A percentile compares a stretch with the other conserved stretches of the same genome.
These are phyloP conservation scores for Cyberlindnera mrakii DNA, from an alignment of 805 yeast genomes.

Conservation along the genomic window DNA sequence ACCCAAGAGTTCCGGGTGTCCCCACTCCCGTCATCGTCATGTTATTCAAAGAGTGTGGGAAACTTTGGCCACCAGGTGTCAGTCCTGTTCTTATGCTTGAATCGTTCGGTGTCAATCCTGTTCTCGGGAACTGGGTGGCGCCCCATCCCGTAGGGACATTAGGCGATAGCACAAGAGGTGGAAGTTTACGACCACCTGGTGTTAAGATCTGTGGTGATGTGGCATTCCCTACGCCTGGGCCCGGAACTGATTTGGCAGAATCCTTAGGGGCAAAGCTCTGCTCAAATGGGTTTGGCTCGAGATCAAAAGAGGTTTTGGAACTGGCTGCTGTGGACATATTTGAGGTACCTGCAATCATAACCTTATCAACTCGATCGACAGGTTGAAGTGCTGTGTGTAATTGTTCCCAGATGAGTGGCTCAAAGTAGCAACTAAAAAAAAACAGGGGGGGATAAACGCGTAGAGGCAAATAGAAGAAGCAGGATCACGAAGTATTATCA, in stretches of 20 bases:
- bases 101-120: conserved; percentile 76
- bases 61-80: conserved; percentile 55
- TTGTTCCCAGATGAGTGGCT: too few relatives aligned
- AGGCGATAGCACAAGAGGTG: conserved; percentile 35
- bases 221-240: conserved; percentile 12
- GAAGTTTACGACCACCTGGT: conserved; percentile 52
- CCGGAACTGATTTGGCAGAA: conserved; percentile 1
- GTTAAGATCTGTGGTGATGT: conserved; percentile 46
- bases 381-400: too few relatives aligned
- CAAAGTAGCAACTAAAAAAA: too few relatives aligned
- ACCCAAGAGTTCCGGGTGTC: conserved; percentile 20
- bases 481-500: too few relatives aligned
- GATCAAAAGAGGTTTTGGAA: conserved; percentile 44
- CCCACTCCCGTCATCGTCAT: conserved; percentile 17
- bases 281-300: conserved; percentile 95
- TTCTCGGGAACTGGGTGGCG: conserved; percentile 24
- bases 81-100: conserved; percentile 64
- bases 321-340: conserved; percentile 2
- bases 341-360: not conserved
- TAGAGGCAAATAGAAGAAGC: too few relatives aligned
- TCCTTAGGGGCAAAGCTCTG: conserved; percentile 79
- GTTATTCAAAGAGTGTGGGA: conserved; percentile 34
- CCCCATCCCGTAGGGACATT: conserved; percentile 21
- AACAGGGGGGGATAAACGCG: too few relatives aligned
- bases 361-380: too few relatives aligned